These are phyloP conservation scores for Cutaneotrichosporon sp. DNA, from an alignment of 1,284 basidiomycete species.

Conservation along the genomic window DNA sequence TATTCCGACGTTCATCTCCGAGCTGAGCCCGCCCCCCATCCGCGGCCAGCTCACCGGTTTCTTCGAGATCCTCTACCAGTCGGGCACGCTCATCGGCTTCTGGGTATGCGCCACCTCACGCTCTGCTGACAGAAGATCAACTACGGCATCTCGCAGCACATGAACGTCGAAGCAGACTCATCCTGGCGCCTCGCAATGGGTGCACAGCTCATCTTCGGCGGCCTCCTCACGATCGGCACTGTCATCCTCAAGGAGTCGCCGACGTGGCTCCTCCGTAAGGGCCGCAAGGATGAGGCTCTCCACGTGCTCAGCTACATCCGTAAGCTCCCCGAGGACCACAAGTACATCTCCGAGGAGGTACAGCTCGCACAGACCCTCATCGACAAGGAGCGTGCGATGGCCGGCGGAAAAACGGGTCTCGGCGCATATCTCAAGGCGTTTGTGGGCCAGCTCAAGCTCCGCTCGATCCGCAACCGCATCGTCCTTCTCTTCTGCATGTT, in stretches of 20 bases:
- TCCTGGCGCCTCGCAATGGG: constrained; percentile 59
- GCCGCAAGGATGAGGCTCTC: constrained; percentile 52
- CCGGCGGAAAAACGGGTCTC: constrained; percentile 11
- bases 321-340: constrained; percentile 50
- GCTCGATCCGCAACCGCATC: constrained; percentile 12
- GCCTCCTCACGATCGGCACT: constrained; percentile 55
- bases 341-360: constrained; percentile 54
- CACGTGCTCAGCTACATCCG: constrained; percentile 55
- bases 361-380: constrained; percentile 32
- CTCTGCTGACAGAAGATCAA: no score
- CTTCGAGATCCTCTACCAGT: constrained; percentile 55
- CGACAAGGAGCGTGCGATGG: constrained; percentile 33
- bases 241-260: constrained; percentile 60
- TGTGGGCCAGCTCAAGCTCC: neutral
- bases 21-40: constrained; percentile 52
- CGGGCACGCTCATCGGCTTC: constrained; percentile 54
- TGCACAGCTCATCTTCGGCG: constrained; percentile 60
- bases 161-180: constrained; percentile 41
- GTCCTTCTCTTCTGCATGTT: constrained; percentile 4
- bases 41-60: constrained; percentile 56
- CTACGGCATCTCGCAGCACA: constrained; percentile 50
- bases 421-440: constrained; percentile 8
- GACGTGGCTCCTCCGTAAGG: constrained; percentile 58
- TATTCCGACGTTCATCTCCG: constrained; percentile 49
- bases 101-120: no score